A percentile compares a stretch with the other conserved stretches of the same genome.
These are phyloP conservation scores for Sechiopsis laciniata DNA, from an alignment of 306 rosid species.

Conservation along the genomic window DNA sequence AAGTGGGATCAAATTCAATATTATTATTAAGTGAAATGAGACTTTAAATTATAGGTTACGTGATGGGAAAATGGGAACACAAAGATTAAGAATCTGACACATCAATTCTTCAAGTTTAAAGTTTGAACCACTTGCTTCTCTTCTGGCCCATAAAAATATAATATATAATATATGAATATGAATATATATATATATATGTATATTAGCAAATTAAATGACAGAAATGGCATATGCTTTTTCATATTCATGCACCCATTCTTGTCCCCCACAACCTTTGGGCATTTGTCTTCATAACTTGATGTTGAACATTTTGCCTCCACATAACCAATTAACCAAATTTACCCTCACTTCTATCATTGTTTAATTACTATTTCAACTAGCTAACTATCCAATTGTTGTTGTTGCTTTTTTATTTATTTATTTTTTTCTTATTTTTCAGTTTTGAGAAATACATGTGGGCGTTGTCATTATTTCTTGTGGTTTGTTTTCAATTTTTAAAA, in stretches of 20 bases:
- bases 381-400: too few species aligned
- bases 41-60: neutral
- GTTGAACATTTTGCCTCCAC: neutral
- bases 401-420: too few species aligned
- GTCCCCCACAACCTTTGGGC: conserved; percentile 18
- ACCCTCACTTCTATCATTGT: neutral
- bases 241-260: conserved; percentile 13
- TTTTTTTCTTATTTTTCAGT: too few species aligned
- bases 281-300: neutral
- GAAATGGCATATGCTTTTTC: conserved; percentile 13
- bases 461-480: neutral
- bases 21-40: conserved; percentile 3
- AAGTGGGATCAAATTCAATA: neutral
- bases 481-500: neutral
- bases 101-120: neutral
- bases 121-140: neutral
- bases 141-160: neutral
- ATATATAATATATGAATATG: too few species aligned
- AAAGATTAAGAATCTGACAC: conserved; percentile 17
- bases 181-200: too few species aligned
- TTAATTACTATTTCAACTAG: neutral
- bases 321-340: neutral
- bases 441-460: neutral
- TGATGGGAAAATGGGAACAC: conserved; percentile 21
- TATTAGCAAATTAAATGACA: neutral